A percentile compares a stretch with the other conserved stretches of the same genome.
Conservation (phyloP, 768 basidiomycete genomes). For the Chalciporus sphaerocephalus region DNA sequence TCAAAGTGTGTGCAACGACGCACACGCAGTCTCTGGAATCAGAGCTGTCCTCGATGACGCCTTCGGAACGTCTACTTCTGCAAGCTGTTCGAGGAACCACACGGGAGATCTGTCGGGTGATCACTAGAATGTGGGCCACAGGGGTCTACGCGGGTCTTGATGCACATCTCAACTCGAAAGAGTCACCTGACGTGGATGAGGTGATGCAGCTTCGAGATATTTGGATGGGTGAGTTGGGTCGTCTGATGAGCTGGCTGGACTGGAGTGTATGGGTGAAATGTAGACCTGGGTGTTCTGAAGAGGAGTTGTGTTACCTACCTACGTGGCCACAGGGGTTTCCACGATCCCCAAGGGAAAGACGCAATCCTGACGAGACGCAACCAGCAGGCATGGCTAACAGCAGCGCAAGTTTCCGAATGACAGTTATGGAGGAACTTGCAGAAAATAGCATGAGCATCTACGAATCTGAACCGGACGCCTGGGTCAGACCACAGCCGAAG, state of each 20-base stretch:
- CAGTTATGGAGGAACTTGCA: not conserved
- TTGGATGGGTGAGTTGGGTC: conserved; percentile 34
- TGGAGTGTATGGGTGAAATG: conserved; percentile 49
- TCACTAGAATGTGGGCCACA: conserved; percentile 42
- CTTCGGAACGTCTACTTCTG: conserved; percentile 23
- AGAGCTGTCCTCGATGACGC: conserved; percentile 3
- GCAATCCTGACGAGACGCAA: not conserved
- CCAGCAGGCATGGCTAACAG: not conserved
- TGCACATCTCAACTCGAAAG: not conserved
- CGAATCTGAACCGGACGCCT: conserved; percentile 6
- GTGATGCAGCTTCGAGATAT: conserved; percentile 7
- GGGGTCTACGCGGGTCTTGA: conserved; percentile 23
- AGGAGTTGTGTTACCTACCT: too few species aligned
- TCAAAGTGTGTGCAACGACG: not conserved
- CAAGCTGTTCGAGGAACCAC: conserved; percentile 28
- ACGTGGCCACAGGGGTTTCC: conserved; percentile 4
- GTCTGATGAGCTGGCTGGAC: conserved; percentile 45
- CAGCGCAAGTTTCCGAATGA: not conserved
- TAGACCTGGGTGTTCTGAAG: conserved; percentile 38
- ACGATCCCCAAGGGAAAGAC: not conserved
- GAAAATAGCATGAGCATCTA: not conserved
- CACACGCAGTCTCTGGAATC: not conserved
- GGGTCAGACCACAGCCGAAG: conserved; percentile 22
- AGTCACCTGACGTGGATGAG: not conserved
- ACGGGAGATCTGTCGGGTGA: conserved; percentile 41